phyloP scores from a whole-genome alignment of 352 stramenopile genomes.

The Globisporangium alternatum region DNA sequence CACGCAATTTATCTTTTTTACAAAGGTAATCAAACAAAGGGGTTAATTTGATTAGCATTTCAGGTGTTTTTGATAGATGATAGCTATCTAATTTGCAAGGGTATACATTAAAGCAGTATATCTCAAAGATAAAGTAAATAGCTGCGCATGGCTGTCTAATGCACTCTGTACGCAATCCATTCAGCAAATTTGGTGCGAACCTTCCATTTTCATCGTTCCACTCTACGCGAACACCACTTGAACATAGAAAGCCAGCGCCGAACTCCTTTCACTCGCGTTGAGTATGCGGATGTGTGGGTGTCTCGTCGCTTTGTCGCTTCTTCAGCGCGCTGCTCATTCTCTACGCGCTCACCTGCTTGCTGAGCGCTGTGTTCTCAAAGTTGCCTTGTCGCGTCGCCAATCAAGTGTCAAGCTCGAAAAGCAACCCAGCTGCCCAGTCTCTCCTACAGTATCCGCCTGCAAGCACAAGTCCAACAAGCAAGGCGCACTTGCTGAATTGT shows the following conservation, averaged over 20 bases:
- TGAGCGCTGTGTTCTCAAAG: slow-evolving; percentile 2
- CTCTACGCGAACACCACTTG: not conserved
- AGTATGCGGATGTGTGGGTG: not conserved
- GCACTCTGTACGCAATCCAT: not conserved
- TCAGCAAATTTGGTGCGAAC: not conserved
- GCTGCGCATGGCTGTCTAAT: not conserved
- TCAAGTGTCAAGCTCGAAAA: not conserved
- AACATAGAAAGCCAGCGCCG: not conserved
- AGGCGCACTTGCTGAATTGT: not conserved
- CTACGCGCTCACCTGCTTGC: not conserved
- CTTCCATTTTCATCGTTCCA: not conserved
- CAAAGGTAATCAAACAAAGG: no score
- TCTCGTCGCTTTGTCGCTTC: not conserved
- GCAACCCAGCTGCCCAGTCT: no score
- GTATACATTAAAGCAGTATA: no score
- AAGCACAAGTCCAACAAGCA: no score
- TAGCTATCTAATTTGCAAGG: no score
- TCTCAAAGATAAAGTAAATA: not conserved
- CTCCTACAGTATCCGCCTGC: not conserved
- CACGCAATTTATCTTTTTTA: no score
- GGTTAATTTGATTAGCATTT: no score
- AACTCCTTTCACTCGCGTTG: not conserved
- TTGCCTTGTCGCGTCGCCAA: not conserved
- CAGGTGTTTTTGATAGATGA: no score
- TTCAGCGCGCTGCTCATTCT: not conserved